Conservation (phyloP, 495 filamentous ascomycete genomes). For the Letharia columbiana region DNA sequence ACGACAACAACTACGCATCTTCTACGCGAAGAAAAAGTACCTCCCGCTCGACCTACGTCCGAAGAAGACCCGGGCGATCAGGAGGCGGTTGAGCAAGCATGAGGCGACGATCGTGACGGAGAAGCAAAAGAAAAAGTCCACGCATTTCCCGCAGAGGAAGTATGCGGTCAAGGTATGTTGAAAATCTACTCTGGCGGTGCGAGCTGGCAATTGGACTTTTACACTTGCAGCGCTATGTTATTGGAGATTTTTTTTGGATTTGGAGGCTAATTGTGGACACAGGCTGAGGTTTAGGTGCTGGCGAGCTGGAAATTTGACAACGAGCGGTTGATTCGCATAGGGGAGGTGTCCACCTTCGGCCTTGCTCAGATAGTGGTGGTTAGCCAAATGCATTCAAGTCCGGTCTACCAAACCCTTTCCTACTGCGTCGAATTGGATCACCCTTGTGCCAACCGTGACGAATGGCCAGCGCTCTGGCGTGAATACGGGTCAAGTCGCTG, state of each 20-base stretch:
- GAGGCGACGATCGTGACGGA: slow-evolving; percentile 72
- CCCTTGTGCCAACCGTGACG: not conserved
- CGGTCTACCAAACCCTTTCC: not conserved
- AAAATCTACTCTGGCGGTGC: too few relatives aligned
- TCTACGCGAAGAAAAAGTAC: slow-evolving; percentile 99
- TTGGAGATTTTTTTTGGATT: not conserved
- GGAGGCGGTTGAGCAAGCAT: slow-evolving; percentile 81
- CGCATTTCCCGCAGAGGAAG: slow-evolving; percentile 97
- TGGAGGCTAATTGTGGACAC: not conserved
- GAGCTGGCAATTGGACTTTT: not conserved
- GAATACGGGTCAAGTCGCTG: not conserved
- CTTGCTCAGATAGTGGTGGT: not conserved
- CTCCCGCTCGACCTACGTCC: slow-evolving; percentile 90
- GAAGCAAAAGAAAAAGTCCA: slow-evolving; percentile 87
- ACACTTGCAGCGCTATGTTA: not conserved
- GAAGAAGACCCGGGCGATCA: slow-evolving; percentile 94
- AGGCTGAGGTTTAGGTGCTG: slow-evolving; percentile 2
- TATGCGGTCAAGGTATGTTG: slow-evolving; percentile 88
- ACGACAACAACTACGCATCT: slow-evolving; percentile 90
- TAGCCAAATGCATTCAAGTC: not conserved
- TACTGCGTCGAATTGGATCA: not conserved
- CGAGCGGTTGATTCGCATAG: not conserved
- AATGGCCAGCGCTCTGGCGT: not conserved
- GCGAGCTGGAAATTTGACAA: not conserved
- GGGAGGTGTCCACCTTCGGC: not conserved